phyloP scores from a whole-genome alignment of 2,329 filamentous ascomycete species.

The Cercospora beticola region DNA sequence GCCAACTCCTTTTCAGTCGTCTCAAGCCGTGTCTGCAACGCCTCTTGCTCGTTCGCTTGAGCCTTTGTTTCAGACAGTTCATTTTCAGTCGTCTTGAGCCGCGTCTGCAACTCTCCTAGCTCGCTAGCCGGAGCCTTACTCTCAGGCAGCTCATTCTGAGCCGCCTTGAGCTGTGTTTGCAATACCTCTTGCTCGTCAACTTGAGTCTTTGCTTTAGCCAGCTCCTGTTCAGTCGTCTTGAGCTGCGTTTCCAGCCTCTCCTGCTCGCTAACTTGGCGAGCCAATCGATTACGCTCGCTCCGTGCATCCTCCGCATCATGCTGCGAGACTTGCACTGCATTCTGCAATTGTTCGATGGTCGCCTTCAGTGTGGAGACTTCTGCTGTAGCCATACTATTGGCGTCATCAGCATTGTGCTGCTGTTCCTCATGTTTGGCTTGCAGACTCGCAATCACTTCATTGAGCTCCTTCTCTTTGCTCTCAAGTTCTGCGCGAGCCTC shows the following conservation, averaged over 20 bases:
- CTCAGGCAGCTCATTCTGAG: slow-evolving; percentile 6
- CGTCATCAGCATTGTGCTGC: slow-evolving; percentile 23
- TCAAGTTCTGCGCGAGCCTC: slow-evolving; percentile 23
- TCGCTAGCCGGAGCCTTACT: slow-evolving; percentile 15
- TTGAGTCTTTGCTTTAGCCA: neutral
- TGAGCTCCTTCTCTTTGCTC: slow-evolving; percentile 26
- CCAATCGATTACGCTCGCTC: slow-evolving; percentile 9
- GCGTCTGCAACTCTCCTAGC: neutral
- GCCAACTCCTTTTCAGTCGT: neutral
- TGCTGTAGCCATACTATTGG: slow-evolving; percentile 14
- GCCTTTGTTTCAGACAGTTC: neutral
- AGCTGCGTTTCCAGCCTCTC: neutral
- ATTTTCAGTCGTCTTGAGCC: neutral
- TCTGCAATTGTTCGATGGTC: slow-evolving; percentile 26
- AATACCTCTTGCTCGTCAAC: neutral
- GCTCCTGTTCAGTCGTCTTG: neutral
- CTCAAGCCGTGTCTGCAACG: neutral
- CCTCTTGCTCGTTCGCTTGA: neutral
- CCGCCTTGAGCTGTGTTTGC: neutral
- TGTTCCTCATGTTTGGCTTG: slow-evolving; percentile 24
- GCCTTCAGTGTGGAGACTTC: slow-evolving; percentile 16
- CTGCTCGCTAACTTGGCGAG: slow-evolving; percentile 11
- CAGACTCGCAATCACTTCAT: slow-evolving; percentile 23
- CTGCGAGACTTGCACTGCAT: slow-evolving; percentile 26
- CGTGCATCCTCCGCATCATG: slow-evolving; percentile 22